Evolutionary conservation across 441 rosid species (phyloP).

Genomic region (Gossypium gossypioides): DNA sequence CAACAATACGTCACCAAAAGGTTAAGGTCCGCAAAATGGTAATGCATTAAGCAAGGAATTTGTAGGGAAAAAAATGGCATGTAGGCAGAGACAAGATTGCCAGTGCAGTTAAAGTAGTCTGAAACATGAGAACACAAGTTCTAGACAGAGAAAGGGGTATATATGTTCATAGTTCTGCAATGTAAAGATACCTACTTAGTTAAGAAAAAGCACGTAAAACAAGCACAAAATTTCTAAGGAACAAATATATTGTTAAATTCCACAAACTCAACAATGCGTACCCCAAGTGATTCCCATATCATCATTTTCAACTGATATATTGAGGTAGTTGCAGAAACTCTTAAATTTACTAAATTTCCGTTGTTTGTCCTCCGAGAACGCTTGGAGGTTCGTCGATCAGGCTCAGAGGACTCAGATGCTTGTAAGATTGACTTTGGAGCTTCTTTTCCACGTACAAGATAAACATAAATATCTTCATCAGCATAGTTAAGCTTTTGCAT

Average conservation of each 20-base stretch:
- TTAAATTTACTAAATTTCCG: slow-evolving; percentile 65
- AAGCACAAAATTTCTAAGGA: background rate
- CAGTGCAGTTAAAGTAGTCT: background rate
- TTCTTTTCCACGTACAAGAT: slow-evolving; percentile 80
- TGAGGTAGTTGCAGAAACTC: slow-evolving; percentile 84
- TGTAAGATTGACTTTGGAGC: slow-evolving; percentile 84
- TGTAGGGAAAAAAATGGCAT: background rate
- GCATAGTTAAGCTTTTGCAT: slow-evolving; percentile 78
- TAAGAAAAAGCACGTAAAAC: background rate
- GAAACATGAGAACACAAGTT: background rate
- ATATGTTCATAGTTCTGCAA: background rate
- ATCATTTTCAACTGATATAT: slow-evolving; percentile 93
- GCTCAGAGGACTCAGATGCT: slow-evolving; percentile 66
- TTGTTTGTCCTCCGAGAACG: slow-evolving; percentile 70
- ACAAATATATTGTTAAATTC: slow-evolving; percentile 5
- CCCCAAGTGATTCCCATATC: slow-evolving; percentile 99
- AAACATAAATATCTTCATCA: slow-evolving; percentile 64
- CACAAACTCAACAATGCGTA: slow-evolving; percentile 25
- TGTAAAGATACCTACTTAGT: background rate
- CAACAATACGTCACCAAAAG: background rate
- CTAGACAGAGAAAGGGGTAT: background rate
- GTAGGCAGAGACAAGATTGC: background rate
- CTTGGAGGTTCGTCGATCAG: slow-evolving; percentile 75
- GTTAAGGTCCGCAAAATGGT: background rate
- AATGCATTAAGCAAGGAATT: background rate